These are phyloP conservation scores for Parascedosporium putredinis DNA, from an alignment of 2,329 filamentous ascomycete genomes.

Conservation along the genomic window DNA sequence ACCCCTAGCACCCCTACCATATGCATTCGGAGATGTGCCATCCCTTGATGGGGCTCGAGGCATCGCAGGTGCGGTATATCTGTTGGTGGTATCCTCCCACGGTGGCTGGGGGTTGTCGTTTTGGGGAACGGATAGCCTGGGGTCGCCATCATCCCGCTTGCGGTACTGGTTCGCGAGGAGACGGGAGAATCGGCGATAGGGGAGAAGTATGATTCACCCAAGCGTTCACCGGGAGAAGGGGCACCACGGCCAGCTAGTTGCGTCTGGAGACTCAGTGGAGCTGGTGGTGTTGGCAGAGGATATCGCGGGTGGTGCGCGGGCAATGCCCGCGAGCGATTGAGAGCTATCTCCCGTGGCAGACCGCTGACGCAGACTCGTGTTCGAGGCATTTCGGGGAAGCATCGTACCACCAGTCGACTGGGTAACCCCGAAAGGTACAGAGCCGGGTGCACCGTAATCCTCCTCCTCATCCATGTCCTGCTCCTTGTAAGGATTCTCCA, in stretches of 20 bases:
- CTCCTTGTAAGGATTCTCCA: slow-evolving; percentile 69
- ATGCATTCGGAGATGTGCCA: slow-evolving; percentile 55
- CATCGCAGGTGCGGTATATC: slow-evolving; percentile 83
- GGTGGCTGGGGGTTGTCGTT: slow-evolving; percentile 53
- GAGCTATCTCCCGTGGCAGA: slow-evolving; percentile 65
- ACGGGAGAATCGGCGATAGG: slow-evolving; percentile 71
- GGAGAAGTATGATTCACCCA: slow-evolving; percentile 86
- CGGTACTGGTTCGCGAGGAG: slow-evolving; percentile 63
- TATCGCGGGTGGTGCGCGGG: slow-evolving; percentile 57
- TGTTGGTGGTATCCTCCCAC: slow-evolving; percentile 61
- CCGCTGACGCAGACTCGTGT: slow-evolving; percentile 61
- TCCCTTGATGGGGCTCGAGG: slow-evolving; percentile 72
- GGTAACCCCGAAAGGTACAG: slow-evolving; percentile 7
- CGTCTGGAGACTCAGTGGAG: slow-evolving; percentile 60
- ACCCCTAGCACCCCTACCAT: slow-evolving; percentile 58
- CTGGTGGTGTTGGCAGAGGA: slow-evolving; percentile 49
- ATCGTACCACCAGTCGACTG: slow-evolving; percentile 27
- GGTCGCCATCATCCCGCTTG: slow-evolving; percentile 59
- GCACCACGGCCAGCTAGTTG: slow-evolving; percentile 27
- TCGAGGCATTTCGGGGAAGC: slow-evolving; percentile 58
- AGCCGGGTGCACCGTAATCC: slow-evolving; percentile 23
- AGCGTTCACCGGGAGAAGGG: slow-evolving; percentile 50
- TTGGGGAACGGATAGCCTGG: slow-evolving; percentile 61
- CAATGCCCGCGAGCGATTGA: slow-evolving; percentile 45
- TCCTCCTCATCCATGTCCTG: slow-evolving; percentile 55